Evolutionary conservation across 1,284 basidiomycete species (phyloP).

Genomic region (Ganoderma lingzhi): DNA sequence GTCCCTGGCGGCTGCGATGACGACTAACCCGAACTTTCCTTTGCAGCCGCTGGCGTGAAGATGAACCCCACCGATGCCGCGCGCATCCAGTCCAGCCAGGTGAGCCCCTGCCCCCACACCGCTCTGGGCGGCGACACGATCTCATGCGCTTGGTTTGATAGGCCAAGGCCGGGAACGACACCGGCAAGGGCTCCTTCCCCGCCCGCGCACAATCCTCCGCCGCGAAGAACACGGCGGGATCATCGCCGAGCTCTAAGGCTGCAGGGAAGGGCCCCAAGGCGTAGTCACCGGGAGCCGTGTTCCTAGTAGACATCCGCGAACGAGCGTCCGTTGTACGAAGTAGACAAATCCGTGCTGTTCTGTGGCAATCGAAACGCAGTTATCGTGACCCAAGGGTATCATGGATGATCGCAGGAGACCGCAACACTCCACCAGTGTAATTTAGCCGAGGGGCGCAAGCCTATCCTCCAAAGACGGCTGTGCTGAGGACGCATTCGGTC

Average conservation of each 20-base stretch:
- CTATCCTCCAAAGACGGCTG: not conserved
- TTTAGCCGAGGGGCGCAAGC: not conserved
- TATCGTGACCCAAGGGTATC: not conserved
- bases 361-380: not conserved
- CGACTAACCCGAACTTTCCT: not conserved
- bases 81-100: slow-evolving; percentile 45
- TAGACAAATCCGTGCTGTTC: not conserved
- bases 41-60: slow-evolving; percentile 30
- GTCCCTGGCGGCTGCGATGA: not conserved
- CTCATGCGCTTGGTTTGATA: slow-evolving; percentile 18
- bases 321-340: not conserved
- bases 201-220: slow-evolving; percentile 41
- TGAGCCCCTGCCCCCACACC: slow-evolving; percentile 20
- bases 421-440: not conserved
- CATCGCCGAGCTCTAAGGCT: slow-evolving; percentile 31
- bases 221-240: slow-evolving; percentile 34
- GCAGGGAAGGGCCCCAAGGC: slow-evolving; percentile 34
- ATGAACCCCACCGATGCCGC: slow-evolving; percentile 37
- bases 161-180: slow-evolving; percentile 43
- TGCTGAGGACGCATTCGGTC: not conserved
- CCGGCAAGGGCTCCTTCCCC: slow-evolving; percentile 42
- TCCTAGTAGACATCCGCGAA: slow-evolving; percentile 5
- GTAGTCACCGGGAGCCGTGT: slow-evolving; percentile 11
- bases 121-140: not conserved
- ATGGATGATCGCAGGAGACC: not conserved